These are phyloP conservation scores for Amphirosellinia nigrospora DNA, from an alignment of 495 filamentous ascomycete genomes.

Conservation along the genomic window DNA sequence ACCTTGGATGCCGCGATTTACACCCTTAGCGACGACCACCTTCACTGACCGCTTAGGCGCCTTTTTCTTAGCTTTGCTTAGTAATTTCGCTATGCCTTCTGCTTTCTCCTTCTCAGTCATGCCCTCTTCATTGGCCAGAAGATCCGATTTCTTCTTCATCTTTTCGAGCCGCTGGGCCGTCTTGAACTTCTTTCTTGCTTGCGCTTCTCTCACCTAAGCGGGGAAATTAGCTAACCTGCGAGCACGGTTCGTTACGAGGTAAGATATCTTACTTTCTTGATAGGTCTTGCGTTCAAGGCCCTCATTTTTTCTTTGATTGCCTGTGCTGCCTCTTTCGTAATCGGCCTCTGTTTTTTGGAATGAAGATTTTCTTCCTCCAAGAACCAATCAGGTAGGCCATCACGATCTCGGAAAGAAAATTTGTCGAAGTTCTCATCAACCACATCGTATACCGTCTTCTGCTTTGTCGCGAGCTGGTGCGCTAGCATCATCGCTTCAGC, in stretches of 20 bases:
- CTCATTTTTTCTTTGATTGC: slow-evolving; percentile 97
- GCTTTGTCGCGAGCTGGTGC: slow-evolving; percentile 84
- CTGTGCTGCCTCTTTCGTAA: slow-evolving; percentile 83
- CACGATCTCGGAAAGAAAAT: slow-evolving; percentile 84
- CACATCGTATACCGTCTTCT: slow-evolving; percentile 76
- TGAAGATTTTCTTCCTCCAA: slow-evolving; percentile 88
- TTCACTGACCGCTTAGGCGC: slow-evolving; percentile 83
- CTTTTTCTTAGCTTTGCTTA: slow-evolving; percentile 83
- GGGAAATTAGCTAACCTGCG: not conserved
- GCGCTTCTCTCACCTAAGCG: slow-evolving; percentile 78
- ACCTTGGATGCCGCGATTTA: slow-evolving; percentile 77
- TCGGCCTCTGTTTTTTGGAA: slow-evolving; percentile 82
- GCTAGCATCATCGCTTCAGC: slow-evolving; percentile 99
- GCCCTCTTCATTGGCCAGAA: slow-evolving; percentile 84
- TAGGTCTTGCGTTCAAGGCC: slow-evolving; percentile 92
- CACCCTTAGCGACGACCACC: slow-evolving; percentile 86
- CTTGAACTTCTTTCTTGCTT: slow-evolving; percentile 95
- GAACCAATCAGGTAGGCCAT: slow-evolving; percentile 98
- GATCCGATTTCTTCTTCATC: slow-evolving; percentile 89
- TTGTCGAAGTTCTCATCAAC: slow-evolving; percentile 94
- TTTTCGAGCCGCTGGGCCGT: slow-evolving; percentile 89
- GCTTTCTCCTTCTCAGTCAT: slow-evolving; percentile 97
- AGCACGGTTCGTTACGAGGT: not conserved
- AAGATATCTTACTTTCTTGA: slow-evolving; percentile 74
- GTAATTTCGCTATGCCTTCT: slow-evolving; percentile 76